Percentiles rank a stretch among this genome's conserved stretches.
phyloP scores from a whole-genome alignment of 306 rosid species.

The Castanopsis chinensis region DNA sequence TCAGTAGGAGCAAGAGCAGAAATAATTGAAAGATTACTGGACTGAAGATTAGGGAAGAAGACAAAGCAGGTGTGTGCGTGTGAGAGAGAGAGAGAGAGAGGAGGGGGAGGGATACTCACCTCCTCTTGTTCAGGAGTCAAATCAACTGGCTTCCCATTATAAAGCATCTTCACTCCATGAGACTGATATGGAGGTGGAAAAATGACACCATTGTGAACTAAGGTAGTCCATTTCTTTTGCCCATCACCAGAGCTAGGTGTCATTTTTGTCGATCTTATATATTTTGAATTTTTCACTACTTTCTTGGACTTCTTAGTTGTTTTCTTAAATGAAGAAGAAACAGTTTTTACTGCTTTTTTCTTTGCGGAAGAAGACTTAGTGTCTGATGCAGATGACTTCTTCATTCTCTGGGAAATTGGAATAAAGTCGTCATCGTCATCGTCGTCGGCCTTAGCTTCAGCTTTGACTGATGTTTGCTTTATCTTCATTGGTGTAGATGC shows the following conservation, averaged over 20 bases:
- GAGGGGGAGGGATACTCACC: slow-evolving; percentile 34
- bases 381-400: slow-evolving; percentile 26
- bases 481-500: slow-evolving; percentile 29
- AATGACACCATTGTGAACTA: slow-evolving; percentile 93
- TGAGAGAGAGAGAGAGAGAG: neutral
- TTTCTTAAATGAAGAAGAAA: slow-evolving; percentile 39
- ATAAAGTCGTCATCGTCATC: slow-evolving; percentile 26
- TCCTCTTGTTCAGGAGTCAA: slow-evolving; percentile 93
- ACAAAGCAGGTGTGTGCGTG: neutral
- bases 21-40: neutral
- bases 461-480: slow-evolving; percentile 32
- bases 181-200: slow-evolving; percentile 86
- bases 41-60: neutral
- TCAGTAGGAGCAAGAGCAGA: neutral
- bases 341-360: slow-evolving; percentile 24
- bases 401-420: slow-evolving; percentile 48
- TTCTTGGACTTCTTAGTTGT: slow-evolving; percentile 32
- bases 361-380: slow-evolving; percentile 28
- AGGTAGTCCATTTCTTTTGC: slow-evolving; percentile 91
- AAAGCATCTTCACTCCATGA: slow-evolving; percentile 77
- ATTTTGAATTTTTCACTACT: slow-evolving; percentile 49
- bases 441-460: slow-evolving; percentile 1
- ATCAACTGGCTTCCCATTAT: slow-evolving; percentile 70
- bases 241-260: slow-evolving; percentile 92
- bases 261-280: slow-evolving; percentile 69